Evolutionary conservation across 495 filamentous ascomycete genomes (phyloP), one percentile per base, ranked within the genome.

Genomic region (Xylaria curta): DNA sequence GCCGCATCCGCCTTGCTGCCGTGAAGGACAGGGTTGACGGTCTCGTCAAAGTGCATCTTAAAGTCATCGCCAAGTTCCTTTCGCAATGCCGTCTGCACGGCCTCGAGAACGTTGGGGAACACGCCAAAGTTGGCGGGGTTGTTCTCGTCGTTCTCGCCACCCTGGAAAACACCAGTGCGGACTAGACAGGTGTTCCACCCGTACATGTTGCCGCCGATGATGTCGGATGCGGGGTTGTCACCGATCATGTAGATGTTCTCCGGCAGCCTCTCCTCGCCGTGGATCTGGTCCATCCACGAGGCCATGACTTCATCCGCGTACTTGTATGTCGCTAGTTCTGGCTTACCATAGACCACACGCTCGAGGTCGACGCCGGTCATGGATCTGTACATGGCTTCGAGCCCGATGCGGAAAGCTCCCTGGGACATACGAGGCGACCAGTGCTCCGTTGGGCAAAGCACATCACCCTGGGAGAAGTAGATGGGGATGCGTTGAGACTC

Each of bases 81-180:
- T 83, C 97, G 87, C 83, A 97, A 93, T 76, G 97, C 95, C 86
- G 97, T 92, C 80, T 97, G 95, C 76, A 98, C 95, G 75, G 97
- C 97, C 73, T 91, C 87, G 51, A 93, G 90, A 76, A 98, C 95
- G 72, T 90, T 89, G 66, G 82, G 78, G 85, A 93, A 98, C 63
- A 99, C 88, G 42, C 96, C 96, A 81, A 97, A 91, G 81, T 93
- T 93, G 70, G 96, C 95, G 17, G 96, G 96, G 80, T 98, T 94
- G 74, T 95, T 94, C 83, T 98, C 96, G 80, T 99, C 97, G 58
- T 90, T 88, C 69, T 92, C 90, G 24, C 97, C 84, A 40, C 84
- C 81, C 62, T 82, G 79, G 76, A 83, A 86, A 13, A 87, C 83
- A 68, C 87, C 86, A 0, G 85, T 81, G 31, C 91, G 89, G 70